phyloP scores from a whole-genome alignment of 2,329 filamentous ascomycete species.

The Ustulina deusta region DNA sequence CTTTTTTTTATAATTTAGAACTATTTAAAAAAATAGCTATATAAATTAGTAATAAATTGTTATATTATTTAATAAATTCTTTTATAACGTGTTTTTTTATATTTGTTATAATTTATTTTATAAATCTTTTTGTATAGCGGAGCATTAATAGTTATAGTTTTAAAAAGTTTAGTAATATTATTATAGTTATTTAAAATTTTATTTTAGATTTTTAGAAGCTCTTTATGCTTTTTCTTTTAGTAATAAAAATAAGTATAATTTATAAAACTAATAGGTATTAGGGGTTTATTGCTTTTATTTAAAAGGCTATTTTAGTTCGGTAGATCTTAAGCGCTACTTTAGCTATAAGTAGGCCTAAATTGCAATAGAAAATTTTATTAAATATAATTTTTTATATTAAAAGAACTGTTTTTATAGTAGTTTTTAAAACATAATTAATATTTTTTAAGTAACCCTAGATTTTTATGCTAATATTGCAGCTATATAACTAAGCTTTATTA shows the following conservation, averaged over 20 bases:
- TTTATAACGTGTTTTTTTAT: neutral
- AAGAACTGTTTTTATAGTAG: neutral
- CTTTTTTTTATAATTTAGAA: neutral
- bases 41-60: neutral
- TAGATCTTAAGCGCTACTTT: neutral
- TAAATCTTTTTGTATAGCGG: neutral
- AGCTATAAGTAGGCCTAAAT: too few relatives aligned
- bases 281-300: neutral
- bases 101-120: neutral
- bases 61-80: neutral
- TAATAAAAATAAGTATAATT: conserved; percentile 2
- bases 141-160: neutral
- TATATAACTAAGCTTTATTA: neutral
- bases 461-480: neutral
- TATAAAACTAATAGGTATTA: neutral
- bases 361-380: neutral
- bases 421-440: neutral
- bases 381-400: neutral
- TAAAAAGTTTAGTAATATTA: neutral
- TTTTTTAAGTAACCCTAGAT: neutral
- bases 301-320: neutral
- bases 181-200: neutral
- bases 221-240: neutral
- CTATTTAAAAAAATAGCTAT: neutral
- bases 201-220: neutral